A percentile compares a stretch with the other conserved stretches of the same genome.
Conservation (phyloP, 192 early-diverging fungal species). For the Backusella tarrabulga region DNA sequence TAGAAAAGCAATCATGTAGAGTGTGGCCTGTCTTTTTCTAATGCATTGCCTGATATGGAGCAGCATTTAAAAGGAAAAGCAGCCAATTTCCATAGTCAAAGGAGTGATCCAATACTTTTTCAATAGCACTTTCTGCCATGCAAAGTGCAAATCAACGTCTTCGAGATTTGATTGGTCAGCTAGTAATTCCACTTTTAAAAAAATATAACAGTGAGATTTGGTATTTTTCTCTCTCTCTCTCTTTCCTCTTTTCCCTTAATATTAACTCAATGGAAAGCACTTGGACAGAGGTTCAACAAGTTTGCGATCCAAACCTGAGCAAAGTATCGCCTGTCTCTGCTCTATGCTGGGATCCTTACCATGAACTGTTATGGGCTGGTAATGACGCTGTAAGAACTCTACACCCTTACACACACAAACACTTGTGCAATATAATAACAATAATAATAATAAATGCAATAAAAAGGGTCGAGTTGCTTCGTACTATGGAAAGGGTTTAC, state of each 20-base stretch:
- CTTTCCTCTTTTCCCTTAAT: too few species aligned
- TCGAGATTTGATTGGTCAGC: too few species aligned
- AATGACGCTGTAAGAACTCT: slow-evolving; percentile 67
- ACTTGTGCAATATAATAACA: neutral
- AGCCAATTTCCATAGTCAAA: too few species aligned
- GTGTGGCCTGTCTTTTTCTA: too few species aligned
- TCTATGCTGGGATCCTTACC: slow-evolving; percentile 63
- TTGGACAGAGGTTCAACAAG: slow-evolving; percentile 38
- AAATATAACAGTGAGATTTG: too few species aligned
- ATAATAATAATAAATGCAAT: neutral
- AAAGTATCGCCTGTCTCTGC: slow-evolving; percentile 42
- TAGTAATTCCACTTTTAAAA: too few species aligned
- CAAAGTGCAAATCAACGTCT: too few species aligned
- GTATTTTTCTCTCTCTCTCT: neutral
- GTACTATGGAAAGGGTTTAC: slow-evolving; percentile 55
- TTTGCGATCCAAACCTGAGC: slow-evolving; percentile 29
- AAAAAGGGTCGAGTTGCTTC: slow-evolving; percentile 69
- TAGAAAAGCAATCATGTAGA: too few species aligned
- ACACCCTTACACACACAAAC: neutral
- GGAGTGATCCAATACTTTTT: too few species aligned
- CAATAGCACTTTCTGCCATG: too few species aligned
- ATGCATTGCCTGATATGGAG: too few species aligned
- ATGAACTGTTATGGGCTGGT: slow-evolving; percentile 87
- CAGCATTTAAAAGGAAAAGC: too few species aligned
- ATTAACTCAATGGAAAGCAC: slow-evolving; percentile 23